Base-by-base conservation (phyloP, 257 asterid genomes). In the Solanum clarkiae region DNA sequence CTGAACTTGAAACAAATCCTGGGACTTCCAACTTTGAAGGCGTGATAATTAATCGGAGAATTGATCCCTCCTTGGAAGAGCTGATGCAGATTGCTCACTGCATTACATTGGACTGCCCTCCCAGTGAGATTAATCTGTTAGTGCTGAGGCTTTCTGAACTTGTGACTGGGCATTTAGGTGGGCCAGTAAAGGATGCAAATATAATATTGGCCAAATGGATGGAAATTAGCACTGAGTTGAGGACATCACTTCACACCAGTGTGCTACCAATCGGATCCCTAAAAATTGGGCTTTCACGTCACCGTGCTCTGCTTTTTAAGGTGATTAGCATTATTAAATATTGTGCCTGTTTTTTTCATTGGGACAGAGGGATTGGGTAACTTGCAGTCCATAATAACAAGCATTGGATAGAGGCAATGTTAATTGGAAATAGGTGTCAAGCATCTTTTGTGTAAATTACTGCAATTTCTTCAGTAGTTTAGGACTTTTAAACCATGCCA, bases 301-400 rank as follows among this genome's bases (percentile, higher is more conserved):
- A 97, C 89, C 97, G 99, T 77, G 99, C 99, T 22, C 87, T 97
- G 93, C 99, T 97, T 85, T 97, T 97, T 86, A 97, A 97, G 99
- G 99, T 92, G 88, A 87, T 87, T 74, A 88, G 47, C 79, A 24
- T 86, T 24, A 20, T 60, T 36, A 59, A 42, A 84, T 86, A 32
- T 9, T 7, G 15, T 68, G 66, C 63, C 40, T 11, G 45, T 29
- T 36, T 17, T 15, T 74, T 82, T 26, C n/a, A 57, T 60, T 71
- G 56, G 26, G 26, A 59, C 84, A 49, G n/a, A 24, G 57, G 11
- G 56, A 71, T 71, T 20, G 32, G 45, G 44, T 44, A 71, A 44
- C 80, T 10, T 71, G 32, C 80, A 12, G 24, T 71, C 56, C 32
- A 20, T 71, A n/a, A 44, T 71, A 11, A 44, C 56, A 71, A 71